Percentiles rank a stretch among this genome's conserved stretches.
These are phyloP conservation scores for Tanacetum coccineum DNA, from an alignment of 129 eudicot species.

Conservation along the genomic window DNA sequence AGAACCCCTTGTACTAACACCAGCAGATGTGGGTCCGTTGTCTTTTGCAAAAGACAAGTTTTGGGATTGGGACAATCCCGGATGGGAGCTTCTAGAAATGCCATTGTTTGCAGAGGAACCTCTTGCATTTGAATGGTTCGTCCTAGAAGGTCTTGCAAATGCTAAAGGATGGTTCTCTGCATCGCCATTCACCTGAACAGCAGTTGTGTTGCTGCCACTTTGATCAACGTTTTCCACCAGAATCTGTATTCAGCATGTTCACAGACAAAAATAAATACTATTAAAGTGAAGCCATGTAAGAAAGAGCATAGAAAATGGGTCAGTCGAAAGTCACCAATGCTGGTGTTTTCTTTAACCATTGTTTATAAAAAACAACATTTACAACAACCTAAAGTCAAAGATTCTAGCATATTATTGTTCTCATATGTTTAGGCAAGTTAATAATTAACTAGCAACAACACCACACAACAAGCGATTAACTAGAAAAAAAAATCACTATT, in stretches of 20 bases:
- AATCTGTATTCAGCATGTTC: slow-evolving; percentile 56
- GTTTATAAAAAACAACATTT: no score
- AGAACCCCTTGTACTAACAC: slow-evolving; percentile 77
- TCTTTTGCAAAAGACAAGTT: slow-evolving; percentile 37
- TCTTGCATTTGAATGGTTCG: slow-evolving; percentile 45
- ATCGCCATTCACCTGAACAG: slow-evolving; percentile 48
- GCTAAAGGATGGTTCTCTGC: slow-evolving; percentile 39
- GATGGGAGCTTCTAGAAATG: slow-evolving; percentile 46
- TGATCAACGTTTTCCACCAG: slow-evolving; percentile 69
- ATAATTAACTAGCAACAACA: slow-evolving; percentile 9
- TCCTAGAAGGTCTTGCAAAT: slow-evolving; percentile 45
- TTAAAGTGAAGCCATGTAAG: neutral
- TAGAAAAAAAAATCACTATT: neutral
- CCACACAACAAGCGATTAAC: neutral
- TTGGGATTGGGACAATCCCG: slow-evolving; percentile 44
- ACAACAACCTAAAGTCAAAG: neutral
- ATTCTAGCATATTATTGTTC: neutral
- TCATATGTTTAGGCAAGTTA: neutral
- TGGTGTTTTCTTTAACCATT: neutral
- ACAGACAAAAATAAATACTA: slow-evolving; percentile 17
- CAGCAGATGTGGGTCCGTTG: slow-evolving; percentile 41
- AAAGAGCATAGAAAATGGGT: neutral
- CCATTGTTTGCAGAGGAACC: slow-evolving; percentile 58
- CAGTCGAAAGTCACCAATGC: neutral
- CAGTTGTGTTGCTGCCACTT: slow-evolving; percentile 29